Evolutionary conservation across 805 yeast genomes (phyloP).

Genomic region (Metschnikowia proteae): DNA sequence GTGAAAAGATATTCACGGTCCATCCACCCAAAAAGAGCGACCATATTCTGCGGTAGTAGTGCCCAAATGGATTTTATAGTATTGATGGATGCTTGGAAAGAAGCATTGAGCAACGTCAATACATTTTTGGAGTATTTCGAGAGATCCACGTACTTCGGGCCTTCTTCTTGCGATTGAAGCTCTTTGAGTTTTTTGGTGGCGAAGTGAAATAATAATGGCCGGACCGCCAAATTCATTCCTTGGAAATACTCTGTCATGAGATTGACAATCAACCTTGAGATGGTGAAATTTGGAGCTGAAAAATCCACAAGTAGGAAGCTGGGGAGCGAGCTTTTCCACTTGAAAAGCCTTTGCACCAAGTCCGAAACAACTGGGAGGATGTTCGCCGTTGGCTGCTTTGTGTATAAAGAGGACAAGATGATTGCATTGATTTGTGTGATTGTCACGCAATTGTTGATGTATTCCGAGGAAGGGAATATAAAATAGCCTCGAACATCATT

Average conservation of each 20-base stretch:
- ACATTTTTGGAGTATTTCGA: slow-evolving; percentile 65
- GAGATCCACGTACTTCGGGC: slow-evolving; percentile 57
- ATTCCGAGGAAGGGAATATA: slow-evolving; percentile 76
- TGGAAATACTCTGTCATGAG: slow-evolving; percentile 81
- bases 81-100: slow-evolving; percentile 77
- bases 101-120: slow-evolving; percentile 65
- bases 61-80: slow-evolving; percentile 74
- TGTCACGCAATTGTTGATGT: slow-evolving; percentile 69
- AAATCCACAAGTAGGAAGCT: slow-evolving; percentile 64
- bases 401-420: slow-evolving; percentile 64
- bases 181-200: slow-evolving; percentile 62
- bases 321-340: slow-evolving; percentile 67
- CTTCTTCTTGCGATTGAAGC: slow-evolving; percentile 33
- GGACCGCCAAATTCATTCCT: slow-evolving; percentile 73
- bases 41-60: slow-evolving; percentile 69
- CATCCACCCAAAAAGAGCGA: slow-evolving; percentile 85
- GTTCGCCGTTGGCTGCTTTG: slow-evolving; percentile 72
- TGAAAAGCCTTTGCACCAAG: slow-evolving; percentile 59
- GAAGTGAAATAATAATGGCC: slow-evolving; percentile 74
- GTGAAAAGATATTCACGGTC: slow-evolving; percentile 79
- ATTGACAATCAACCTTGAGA: slow-evolving; percentile 65
- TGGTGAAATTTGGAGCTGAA: slow-evolving; percentile 47
- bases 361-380: slow-evolving; percentile 71
- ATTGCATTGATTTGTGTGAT: slow-evolving; percentile 77
- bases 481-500: slow-evolving; percentile 60